Conservation (phyloP, 2,329 filamentous ascomycete species). For the Sphaerostilbella broomeana region DNA sequence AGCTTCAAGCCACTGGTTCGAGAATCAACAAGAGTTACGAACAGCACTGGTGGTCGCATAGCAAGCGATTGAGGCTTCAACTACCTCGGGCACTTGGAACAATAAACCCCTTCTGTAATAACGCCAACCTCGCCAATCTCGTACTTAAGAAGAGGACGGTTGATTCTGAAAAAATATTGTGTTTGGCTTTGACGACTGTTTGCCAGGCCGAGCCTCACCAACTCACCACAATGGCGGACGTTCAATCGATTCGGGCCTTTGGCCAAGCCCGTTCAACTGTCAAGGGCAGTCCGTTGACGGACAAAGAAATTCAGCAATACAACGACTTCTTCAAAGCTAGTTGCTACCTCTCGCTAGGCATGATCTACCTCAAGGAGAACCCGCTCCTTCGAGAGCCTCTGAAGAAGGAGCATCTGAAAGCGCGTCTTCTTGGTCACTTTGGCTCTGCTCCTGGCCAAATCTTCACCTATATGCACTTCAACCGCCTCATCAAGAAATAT, state of each 20-base stretch:
- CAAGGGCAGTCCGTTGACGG: constrained; percentile 52
- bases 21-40: too few relatives aligned
- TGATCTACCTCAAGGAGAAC: constrained; percentile 73
- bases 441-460: constrained; percentile 74
- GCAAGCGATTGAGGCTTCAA: too few relatives aligned
- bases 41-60: too few relatives aligned
- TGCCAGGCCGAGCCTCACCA: not conserved
- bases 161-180: too few relatives aligned
- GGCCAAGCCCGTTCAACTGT: constrained; percentile 60
- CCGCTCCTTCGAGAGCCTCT: constrained; percentile 65
- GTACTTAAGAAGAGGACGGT: constrained; percentile 10
- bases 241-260: constrained; percentile 56
- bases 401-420: constrained; percentile 64
- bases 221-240: constrained; percentile 31
- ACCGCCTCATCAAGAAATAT: constrained; percentile 75
- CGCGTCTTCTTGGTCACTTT: constrained; percentile 69
- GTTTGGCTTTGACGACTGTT: not conserved
- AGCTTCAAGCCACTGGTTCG: too few relatives aligned
- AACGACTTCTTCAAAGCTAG: constrained; percentile 69
- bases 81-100: too few relatives aligned
- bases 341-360: constrained; percentile 68
- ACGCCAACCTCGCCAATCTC: constrained; percentile 2
- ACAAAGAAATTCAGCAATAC: constrained; percentile 61
- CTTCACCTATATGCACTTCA: constrained; percentile 78
- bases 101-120: too few relatives aligned